Conservation (phyloP, 192 early-diverging fungal species). For the Jimgerdemannia lactiflua region DNA sequence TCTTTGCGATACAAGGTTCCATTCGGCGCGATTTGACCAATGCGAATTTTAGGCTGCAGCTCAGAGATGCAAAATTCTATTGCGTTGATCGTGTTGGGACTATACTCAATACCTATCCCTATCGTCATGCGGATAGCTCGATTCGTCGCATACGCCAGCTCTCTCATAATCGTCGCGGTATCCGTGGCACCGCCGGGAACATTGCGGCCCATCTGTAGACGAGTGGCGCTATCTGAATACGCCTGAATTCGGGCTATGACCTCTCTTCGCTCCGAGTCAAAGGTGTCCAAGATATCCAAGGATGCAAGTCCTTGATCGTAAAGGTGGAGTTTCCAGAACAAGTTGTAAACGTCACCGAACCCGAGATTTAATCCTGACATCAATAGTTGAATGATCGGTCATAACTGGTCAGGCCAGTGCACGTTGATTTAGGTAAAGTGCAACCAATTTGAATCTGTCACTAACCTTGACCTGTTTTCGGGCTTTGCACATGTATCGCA, state of each 20-base stretch:
- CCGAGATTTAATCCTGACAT: conserved; percentile 18
- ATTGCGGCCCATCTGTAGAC: no score
- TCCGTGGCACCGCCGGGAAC: neutral
- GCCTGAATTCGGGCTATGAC: neutral
- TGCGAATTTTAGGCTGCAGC: neutral
- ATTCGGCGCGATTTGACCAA: neutral
- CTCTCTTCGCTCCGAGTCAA: conserved; percentile 7
- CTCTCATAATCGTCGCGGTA: neutral
- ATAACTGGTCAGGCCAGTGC: no score
- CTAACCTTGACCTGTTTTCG: conserved; percentile 28
- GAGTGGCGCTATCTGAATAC: no score
- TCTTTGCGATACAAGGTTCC: neutral
- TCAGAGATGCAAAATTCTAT: neutral
- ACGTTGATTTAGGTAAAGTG: no score
- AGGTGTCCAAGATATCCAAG: conserved; percentile 10
- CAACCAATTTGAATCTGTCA: no score
- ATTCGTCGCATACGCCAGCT: neutral
- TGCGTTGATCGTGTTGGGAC: neutral
- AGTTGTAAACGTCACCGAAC: conserved; percentile 21
- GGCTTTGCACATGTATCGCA: conserved; percentile 23
- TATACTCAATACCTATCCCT: neutral
- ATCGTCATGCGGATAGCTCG: neutral
- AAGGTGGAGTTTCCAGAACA: conserved; percentile 30
- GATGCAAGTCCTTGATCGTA: conserved; percentile 16
- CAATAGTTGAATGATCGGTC: no score